These are phyloP conservation scores for Penicillium soppii DNA, from an alignment of 495 filamentous ascomycete species.

Conservation along the genomic window DNA sequence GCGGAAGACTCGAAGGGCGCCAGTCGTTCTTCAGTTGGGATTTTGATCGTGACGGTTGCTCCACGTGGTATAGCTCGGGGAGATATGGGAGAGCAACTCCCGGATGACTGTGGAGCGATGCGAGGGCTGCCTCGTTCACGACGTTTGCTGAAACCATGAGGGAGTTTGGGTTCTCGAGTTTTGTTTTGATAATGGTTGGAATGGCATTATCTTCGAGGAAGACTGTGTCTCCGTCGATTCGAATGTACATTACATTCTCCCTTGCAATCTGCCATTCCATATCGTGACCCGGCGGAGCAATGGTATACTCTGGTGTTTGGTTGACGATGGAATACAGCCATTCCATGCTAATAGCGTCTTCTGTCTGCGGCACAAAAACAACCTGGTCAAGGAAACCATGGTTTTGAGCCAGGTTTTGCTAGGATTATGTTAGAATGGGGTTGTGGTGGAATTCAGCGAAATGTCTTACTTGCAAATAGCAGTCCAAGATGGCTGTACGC, in stretches of 20 bases:
- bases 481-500: constrained; percentile 50
- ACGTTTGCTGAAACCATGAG: constrained; percentile 54
- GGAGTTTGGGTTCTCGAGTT: constrained; percentile 44
- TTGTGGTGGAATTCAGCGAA: not conserved
- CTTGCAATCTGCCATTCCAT: constrained; percentile 18
- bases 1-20: constrained; percentile 29
- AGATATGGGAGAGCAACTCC: constrained; percentile 39
- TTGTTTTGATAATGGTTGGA: constrained; percentile 52
- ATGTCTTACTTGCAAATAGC: constrained; percentile 45
- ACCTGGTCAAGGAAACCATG: constrained; percentile 55
- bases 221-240: constrained; percentile 57
- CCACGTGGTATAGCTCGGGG: constrained; percentile 26
- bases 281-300: constrained; percentile 14
- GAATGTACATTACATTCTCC: constrained; percentile 47
- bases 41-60: constrained; percentile 16
- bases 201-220: constrained; percentile 55
- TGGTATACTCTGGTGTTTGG: constrained; percentile 26
- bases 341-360: constrained; percentile 41
- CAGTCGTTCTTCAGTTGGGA: constrained; percentile 22
- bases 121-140: constrained; percentile 42
- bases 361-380: constrained; percentile 51
- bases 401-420: constrained; percentile 52
- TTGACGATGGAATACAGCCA: constrained; percentile 39
- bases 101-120: constrained; percentile 33
- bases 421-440: constrained; percentile 5